Evolutionary conservation across 2,329 filamentous ascomycete species (phyloP).

Genomic region (Plenodomus lindquistii): DNA sequence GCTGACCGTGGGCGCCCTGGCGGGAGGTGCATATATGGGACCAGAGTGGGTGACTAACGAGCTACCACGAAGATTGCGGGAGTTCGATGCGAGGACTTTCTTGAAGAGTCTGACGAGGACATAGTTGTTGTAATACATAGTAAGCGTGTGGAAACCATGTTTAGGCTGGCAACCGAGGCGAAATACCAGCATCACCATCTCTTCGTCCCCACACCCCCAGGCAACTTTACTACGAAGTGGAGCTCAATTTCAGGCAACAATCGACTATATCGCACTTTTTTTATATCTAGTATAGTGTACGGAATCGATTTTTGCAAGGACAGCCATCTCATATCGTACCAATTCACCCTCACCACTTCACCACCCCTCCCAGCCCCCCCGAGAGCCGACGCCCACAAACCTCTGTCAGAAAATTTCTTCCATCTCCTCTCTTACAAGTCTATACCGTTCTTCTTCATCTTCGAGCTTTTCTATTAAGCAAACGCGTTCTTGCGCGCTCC

Average conservation of each 20-base stretch:
- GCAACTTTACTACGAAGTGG: too few species aligned
- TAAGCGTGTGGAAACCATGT: not conserved
- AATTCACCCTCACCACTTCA: not conserved
- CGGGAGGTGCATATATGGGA: slow-evolving; percentile 16
- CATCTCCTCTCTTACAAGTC: not conserved
- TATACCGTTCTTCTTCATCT: not conserved
- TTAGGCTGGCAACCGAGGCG: not conserved
- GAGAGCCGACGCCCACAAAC: not conserved
- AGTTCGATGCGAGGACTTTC: slow-evolving; percentile 6
- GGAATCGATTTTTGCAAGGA: not conserved
- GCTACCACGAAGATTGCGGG: slow-evolving; percentile 12
- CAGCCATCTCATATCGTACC: not conserved
- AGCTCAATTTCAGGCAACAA: too few species aligned
- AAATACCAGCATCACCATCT: not conserved
- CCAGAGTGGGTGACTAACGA: slow-evolving; percentile 19
- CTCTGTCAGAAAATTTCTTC: not conserved
- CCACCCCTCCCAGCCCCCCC: not conserved
- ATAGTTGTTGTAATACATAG: not conserved
- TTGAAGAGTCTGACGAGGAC: slow-evolving; percentile 3
- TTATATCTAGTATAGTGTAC: too few species aligned
- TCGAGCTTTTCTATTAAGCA: not conserved
- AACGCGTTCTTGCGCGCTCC: not conserved
- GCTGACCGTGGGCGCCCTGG: slow-evolving; percentile 9
- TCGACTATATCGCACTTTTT: too few species aligned
- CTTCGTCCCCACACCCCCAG: not conserved